phyloP scores from a whole-genome alignment of 169 alveolate genomes.

The Plasmodium cynomolgi region DNA sequence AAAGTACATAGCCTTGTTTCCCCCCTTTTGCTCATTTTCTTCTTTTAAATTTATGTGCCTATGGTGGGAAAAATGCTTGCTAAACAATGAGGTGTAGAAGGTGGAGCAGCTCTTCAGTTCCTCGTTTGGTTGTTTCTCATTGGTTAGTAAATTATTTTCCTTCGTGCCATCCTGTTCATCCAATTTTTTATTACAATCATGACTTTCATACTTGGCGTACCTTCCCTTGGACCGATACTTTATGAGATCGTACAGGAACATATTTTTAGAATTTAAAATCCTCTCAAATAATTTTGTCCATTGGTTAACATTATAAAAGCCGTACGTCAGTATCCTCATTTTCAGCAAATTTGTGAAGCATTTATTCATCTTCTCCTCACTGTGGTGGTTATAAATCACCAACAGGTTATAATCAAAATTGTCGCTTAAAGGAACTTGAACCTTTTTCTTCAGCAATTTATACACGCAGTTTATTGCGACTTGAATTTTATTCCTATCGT shows the following conservation, averaged over 20 bases:
- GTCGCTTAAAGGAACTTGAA: constrained; percentile 34
- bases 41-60: constrained; percentile 30
- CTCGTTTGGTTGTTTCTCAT: neutral
- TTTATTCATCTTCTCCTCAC: constrained; percentile 3
- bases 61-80: constrained; percentile 5
- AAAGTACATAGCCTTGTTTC: constrained; percentile 33
- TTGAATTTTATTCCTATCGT: constrained; percentile 7
- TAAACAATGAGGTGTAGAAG: constrained; percentile 60
- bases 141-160: constrained; percentile 51
- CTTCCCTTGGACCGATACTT: constrained; percentile 11
- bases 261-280: constrained; percentile 31
- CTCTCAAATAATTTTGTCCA: constrained; percentile 47
- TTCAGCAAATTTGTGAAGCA: constrained; percentile 14
- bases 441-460: constrained; percentile 16
- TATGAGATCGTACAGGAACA: constrained; percentile 30
- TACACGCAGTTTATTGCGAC: constrained; percentile 8
- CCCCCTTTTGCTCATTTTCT: constrained; percentile 1
- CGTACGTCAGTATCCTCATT: constrained; percentile 17
- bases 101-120: neutral
- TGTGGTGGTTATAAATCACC: constrained; percentile 17
- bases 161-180: constrained; percentile 1
- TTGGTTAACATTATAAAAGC: constrained; percentile 45
- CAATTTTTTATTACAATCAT: constrained; percentile 3
- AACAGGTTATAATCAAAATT: constrained; percentile 71
- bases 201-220: constrained; percentile 6